Conservation (phyloP, 805 yeast species). For the Metschnikowia lochheadii region DNA sequence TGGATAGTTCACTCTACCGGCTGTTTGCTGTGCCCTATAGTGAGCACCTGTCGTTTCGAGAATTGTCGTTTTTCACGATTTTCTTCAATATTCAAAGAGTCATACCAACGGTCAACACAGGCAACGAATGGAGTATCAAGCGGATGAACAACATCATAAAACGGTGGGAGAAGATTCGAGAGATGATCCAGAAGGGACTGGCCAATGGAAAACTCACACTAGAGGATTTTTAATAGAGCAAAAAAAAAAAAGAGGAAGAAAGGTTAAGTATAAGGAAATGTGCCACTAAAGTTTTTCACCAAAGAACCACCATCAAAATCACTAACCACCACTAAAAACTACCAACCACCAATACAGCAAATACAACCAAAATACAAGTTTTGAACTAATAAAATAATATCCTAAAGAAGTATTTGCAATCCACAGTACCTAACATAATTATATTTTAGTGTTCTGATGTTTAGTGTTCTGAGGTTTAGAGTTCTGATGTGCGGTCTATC, state of each 20-base stretch:
- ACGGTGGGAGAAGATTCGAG: constrained; percentile 24
- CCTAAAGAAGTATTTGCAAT: no score
- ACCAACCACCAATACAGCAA: no score
- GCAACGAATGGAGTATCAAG: constrained; percentile 20
- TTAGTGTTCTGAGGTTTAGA: no score
- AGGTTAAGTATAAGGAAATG: neutral
- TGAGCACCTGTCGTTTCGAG: constrained; percentile 89
- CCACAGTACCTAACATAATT: no score
- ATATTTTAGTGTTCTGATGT: no score
- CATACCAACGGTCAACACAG: constrained; percentile 74
- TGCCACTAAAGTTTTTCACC: no score
- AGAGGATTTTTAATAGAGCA: constrained; percentile 14
- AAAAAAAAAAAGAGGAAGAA: neutral
- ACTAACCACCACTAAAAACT: no score
- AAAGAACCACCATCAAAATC: no score
- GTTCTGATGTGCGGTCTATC: no score
- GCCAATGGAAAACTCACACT: constrained; percentile 10
- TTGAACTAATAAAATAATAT: no score
- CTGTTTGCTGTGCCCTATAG: constrained; percentile 77
- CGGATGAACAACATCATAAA: constrained; percentile 32
- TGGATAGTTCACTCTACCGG: constrained; percentile 31
- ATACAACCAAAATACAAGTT: no score
- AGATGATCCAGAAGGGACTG: neutral
- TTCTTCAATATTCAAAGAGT: constrained; percentile 47
- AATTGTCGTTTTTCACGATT: constrained; percentile 62